These are phyloP conservation scores for Fusarium humuli DNA, from an alignment of 2,329 filamentous ascomycete species.

Conservation along the genomic window DNA sequence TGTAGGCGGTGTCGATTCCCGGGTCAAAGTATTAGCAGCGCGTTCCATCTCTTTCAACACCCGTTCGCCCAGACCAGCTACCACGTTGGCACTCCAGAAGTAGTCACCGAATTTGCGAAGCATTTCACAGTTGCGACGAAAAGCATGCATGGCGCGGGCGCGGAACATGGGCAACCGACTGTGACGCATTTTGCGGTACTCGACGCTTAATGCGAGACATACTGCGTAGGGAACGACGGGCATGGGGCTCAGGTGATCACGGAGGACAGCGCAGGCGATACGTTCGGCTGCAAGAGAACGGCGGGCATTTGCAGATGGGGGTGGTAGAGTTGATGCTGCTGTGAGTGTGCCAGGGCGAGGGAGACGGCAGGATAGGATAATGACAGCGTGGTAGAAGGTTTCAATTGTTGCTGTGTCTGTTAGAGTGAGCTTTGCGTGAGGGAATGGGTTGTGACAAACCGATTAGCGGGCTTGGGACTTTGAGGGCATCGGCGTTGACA, in stretches of 20 bases:
- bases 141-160: slow-evolving; percentile 64
- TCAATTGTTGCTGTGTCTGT: slow-evolving; percentile 66
- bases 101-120: slow-evolving; percentile 65
- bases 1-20: slow-evolving; percentile 48
- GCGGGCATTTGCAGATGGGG: slow-evolving; percentile 64
- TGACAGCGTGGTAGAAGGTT: slow-evolving; percentile 72
- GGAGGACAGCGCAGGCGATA: slow-evolving; percentile 65
- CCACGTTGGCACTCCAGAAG: slow-evolving; percentile 69
- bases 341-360: slow-evolving; percentile 55
- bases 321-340: slow-evolving; percentile 58
- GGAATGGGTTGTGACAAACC: slow-evolving; percentile 52
- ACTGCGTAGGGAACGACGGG: slow-evolving; percentile 72
- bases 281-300: slow-evolving; percentile 68
- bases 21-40: slow-evolving; percentile 60
- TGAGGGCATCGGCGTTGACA: slow-evolving; percentile 63
- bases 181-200: slow-evolving; percentile 73
- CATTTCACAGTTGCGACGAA: slow-evolving; percentile 65
- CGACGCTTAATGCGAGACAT: slow-evolving; percentile 70
- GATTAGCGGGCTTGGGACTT: slow-evolving; percentile 61
- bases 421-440: slow-evolving; percentile 9
- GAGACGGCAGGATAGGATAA: slow-evolving; percentile 71
- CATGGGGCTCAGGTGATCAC: slow-evolving; percentile 64
- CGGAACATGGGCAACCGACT: slow-evolving; percentile 70
- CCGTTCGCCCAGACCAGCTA: slow-evolving; percentile 65
- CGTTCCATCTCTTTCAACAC: slow-evolving; percentile 68